A percentile compares a stretch with the other conserved stretches of the same genome.
These are phyloP conservation scores for Micractinium conductrix DNA, from an alignment of 139 green algal species.

Conservation along the genomic window DNA sequence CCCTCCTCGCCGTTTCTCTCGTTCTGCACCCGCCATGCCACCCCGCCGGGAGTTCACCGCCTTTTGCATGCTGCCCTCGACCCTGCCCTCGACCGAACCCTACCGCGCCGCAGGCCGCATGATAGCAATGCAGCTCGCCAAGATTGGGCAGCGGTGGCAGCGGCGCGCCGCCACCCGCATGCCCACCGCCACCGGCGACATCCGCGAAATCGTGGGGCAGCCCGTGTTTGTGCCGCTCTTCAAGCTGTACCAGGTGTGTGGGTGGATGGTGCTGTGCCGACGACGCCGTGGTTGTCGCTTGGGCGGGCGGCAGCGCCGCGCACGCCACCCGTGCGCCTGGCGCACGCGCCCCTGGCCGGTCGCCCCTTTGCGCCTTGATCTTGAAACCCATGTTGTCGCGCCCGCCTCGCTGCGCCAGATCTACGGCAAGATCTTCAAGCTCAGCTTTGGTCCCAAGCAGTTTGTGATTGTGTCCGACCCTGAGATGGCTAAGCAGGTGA, in stretches of 20 bases:
- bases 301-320: too few relatives aligned
- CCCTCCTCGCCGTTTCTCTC: not conserved
- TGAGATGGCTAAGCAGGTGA: slow-evolving; percentile 72
- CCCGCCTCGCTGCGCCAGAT: slow-evolving; percentile 89
- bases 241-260: slow-evolving; percentile 91
- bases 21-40: not conserved
- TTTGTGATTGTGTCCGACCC: slow-evolving; percentile 96
- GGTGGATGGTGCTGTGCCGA: too few relatives aligned
- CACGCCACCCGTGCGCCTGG: too few relatives aligned
- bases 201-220: slow-evolving; percentile 92
- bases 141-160: slow-evolving; percentile 73
- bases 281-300: too few relatives aligned
- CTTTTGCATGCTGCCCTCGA: not conserved
- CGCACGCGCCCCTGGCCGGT: too few relatives aligned
- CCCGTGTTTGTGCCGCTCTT: slow-evolving; percentile 97
- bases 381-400: too few relatives aligned
- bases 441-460: slow-evolving; percentile 95
- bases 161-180: slow-evolving; percentile 66
- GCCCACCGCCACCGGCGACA: slow-evolving; percentile 84
- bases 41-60: not conserved
- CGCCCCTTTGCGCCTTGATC: too few relatives aligned
- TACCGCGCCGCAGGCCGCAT: slow-evolving; percentile 54
- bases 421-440: slow-evolving; percentile 81
- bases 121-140: slow-evolving; percentile 68
- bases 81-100: not conserved